phyloP scores from a whole-genome alignment of 2,329 filamentous ascomycete genomes.

The Zymoseptoria pseudotritici region DNA sequence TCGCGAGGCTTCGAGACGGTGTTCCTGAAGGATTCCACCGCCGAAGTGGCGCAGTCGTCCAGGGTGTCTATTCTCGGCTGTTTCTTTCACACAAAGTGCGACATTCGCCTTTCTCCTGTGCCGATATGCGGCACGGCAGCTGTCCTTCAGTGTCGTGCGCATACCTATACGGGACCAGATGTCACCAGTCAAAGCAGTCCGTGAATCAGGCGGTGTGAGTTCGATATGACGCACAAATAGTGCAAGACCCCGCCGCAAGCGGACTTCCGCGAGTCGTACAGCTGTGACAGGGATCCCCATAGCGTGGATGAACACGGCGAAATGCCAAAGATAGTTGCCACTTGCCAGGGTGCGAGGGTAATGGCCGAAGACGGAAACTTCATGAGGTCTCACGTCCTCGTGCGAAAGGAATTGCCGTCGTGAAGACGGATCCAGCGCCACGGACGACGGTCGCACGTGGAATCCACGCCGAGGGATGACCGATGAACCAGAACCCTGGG shows the following conservation, averaged over 20 bases:
- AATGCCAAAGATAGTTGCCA: neutral
- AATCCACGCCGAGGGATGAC: neutral
- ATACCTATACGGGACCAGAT: neutral
- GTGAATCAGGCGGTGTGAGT: neutral
- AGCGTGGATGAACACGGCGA: neutral
- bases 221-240: neutral
- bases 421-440: neutral
- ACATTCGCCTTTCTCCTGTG: neutral
- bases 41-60: neutral
- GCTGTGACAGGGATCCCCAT: neutral
- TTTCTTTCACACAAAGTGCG: too few species aligned
- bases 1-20: neutral
- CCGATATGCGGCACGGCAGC: neutral
- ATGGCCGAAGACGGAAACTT: neutral
- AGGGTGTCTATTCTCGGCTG: neutral
- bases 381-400: too few species aligned
- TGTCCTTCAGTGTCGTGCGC: neutral
- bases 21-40: neutral
- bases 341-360: neutral
- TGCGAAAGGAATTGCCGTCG: too few species aligned
- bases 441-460: neutral
- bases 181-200: neutral
- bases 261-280: neutral
- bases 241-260: neutral
- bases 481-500: neutral